A percentile compares a stretch with the other conserved stretches of the same genome.
Conservation (phyloP, 1,284 basidiomycete genomes). For the Amylostereum areolatum region DNA sequence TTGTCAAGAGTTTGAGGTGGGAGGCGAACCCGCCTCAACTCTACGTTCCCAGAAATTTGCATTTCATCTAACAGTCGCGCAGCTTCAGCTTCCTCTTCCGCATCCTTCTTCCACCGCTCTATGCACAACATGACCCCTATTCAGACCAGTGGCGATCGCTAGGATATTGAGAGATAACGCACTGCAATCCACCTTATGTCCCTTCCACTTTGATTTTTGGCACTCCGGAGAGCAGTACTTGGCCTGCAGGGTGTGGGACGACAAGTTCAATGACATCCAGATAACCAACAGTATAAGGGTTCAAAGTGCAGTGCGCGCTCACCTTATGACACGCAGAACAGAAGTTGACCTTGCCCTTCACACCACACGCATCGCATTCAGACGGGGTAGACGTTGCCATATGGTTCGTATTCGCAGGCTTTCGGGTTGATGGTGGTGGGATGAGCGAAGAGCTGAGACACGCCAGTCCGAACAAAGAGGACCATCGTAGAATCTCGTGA, state of each 20-base stretch:
- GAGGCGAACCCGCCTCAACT: background rate
- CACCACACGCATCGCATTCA: background rate
- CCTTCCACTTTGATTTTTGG: constrained; percentile 4
- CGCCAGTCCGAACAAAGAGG: too few relatives aligned
- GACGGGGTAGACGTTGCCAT: too few relatives aligned
- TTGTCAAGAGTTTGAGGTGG: constrained; percentile 17
- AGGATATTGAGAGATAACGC: background rate
- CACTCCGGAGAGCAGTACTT: constrained; percentile 4
- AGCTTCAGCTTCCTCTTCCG: background rate
- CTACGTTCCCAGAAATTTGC: background rate
- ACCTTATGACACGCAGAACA: constrained; percentile 1
- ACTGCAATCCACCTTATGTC: background rate
- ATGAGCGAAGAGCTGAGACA: too few relatives aligned
- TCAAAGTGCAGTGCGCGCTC: background rate
- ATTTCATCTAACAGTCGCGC: background rate
- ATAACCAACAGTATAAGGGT: background rate
- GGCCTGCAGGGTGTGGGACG: background rate
- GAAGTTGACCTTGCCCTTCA: background rate
- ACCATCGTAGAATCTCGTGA: too few relatives aligned
- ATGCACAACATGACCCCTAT: background rate
- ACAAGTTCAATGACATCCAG: background rate
- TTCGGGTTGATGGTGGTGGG: too few relatives aligned
- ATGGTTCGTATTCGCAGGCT: too few relatives aligned
- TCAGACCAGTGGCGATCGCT: background rate
- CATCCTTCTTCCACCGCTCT: background rate